A percentile compares a stretch with the other conserved stretches of the same genome.
phyloP scores from a whole-genome alignment of 2,329 filamentous ascomycete genomes.

The Talaromyces sp. region DNA sequence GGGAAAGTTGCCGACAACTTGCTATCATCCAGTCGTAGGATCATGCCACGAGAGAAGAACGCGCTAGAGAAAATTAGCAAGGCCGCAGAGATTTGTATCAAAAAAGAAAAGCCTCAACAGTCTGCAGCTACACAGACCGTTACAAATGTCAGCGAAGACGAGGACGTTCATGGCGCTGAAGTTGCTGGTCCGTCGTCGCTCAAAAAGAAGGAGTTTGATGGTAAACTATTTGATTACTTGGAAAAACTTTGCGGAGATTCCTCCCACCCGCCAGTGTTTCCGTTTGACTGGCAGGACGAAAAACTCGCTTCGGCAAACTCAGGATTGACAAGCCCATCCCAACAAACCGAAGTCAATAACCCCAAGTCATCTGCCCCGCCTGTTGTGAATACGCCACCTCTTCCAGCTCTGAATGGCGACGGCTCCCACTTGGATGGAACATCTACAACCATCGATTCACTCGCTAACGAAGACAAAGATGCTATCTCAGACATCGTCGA shows the following conservation, averaged over 20 bases:
- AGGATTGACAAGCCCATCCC: not conserved
- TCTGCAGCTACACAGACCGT: not conserved
- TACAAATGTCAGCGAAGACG: not conserved
- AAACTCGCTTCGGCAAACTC: not conserved
- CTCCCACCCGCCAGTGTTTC: not conserved
- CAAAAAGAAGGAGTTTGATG: not conserved
- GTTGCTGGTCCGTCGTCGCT: not conserved
- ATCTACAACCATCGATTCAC: not conserved
- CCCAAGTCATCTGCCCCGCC: not conserved
- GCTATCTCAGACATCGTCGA: conserved; percentile 18
- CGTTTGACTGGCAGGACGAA: conserved; percentile 1
- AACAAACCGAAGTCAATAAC: not conserved
- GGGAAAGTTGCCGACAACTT: not conserved
- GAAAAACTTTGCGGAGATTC: conserved; percentile 1
- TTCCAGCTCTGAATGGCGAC: not conserved
- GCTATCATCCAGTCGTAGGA: not conserved
- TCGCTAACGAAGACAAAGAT: conserved; percentile 7
- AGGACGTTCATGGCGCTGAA: not conserved
- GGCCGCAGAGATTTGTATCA: conserved; percentile 50
- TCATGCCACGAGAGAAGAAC: conserved; percentile 20
- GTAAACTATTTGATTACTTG: not conserved
- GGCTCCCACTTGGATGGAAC: not conserved
- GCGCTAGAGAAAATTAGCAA: conserved; percentile 48
- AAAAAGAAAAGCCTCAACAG: conserved; percentile 15
- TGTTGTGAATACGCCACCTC: not conserved